Evolutionary conservation across 345 rosid species (phyloP), one percentile per base, ranked within the genome.

Genomic region (Tarenaya hassleriana): DNA sequence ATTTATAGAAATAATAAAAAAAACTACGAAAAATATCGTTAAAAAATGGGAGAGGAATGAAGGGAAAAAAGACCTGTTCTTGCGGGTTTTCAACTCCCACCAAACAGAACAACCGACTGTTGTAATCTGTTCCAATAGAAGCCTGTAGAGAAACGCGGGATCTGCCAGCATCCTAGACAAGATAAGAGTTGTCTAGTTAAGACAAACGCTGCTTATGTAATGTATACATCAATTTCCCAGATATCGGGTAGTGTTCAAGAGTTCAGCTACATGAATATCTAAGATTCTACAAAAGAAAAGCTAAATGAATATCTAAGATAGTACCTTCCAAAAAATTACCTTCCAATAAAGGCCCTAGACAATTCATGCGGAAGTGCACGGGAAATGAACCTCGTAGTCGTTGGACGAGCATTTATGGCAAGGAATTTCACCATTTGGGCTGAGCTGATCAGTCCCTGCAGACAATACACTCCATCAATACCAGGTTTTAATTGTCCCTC

Each of bases 361-460:
- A 92, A 71, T 56, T 75, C 84, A 40, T 88, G 79, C 13, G 97
- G 95, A 71, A 88, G 84, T 34, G 95, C 64, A 58, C 97, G 85
- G 39, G 97, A 79, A 58, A 92, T 83, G 34, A 80, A 56, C 64
- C 98, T 83, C 24, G 84, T 73, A 17, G 86, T 78, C 16, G 96
- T 92, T 8, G 98, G 98, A 53, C 98, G 83, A 34, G 97, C 97
- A 69, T 88, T 92, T 12, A 88, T 85, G 13, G 94, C 91, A 8
- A 92, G 74, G 73, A 79, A 88, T 70, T 69, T 85, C 35, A 85
- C 94, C 94, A 92, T 76, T 70, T 92, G 97, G 45, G 97, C 94
- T 7, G 97, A 92, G 78, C 98, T 92, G 67, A 92, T 88, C 73
- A 92, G 74, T 63, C 98, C 97, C 98, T 92, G 77, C 17, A 75